Evolutionary conservation across 2,329 filamentous ascomycete genomes (phyloP).

Genomic region (Ustulina deusta): DNA sequence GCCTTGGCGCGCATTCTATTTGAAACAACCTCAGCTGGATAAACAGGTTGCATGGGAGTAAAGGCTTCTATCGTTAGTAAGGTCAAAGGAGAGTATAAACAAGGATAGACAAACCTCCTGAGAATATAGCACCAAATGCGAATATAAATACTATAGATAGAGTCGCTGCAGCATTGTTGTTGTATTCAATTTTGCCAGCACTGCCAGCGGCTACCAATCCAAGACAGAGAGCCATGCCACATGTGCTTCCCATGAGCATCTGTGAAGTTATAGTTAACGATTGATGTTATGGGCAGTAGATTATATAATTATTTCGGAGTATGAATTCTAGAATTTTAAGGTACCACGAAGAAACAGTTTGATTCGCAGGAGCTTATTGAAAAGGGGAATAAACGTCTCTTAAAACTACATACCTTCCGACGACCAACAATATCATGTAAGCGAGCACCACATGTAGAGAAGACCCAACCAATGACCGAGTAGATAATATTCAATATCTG

Average conservation of each 20-base stretch:
- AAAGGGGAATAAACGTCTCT: not conserved
- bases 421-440: constrained; percentile 57
- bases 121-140: constrained; percentile 54
- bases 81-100: not conserved
- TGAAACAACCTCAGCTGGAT: constrained; percentile 54
- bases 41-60: constrained; percentile 55
- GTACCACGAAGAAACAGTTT: not conserved
- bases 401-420: constrained; percentile 45
- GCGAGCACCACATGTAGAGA: constrained; percentile 54
- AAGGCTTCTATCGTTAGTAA: constrained; percentile 47
- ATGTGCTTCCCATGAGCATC: constrained; percentile 54
- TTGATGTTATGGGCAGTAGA: not conserved
- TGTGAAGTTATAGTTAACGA: constrained; percentile 8
- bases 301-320: not conserved
- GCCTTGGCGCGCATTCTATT: constrained; percentile 56
- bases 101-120: constrained; percentile 39
- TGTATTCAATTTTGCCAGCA: constrained; percentile 51
- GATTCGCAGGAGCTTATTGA: not conserved
- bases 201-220: constrained; percentile 54
- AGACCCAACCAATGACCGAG: constrained; percentile 55
- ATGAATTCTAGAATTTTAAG: not conserved
- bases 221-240: constrained; percentile 54
- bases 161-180: constrained; percentile 52
- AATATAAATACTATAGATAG: constrained; percentile 56
- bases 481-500: constrained; percentile 55